Base-by-base conservation (phyloP, 352 stramenopile species). In the Pythium pyrilobum region DNA sequence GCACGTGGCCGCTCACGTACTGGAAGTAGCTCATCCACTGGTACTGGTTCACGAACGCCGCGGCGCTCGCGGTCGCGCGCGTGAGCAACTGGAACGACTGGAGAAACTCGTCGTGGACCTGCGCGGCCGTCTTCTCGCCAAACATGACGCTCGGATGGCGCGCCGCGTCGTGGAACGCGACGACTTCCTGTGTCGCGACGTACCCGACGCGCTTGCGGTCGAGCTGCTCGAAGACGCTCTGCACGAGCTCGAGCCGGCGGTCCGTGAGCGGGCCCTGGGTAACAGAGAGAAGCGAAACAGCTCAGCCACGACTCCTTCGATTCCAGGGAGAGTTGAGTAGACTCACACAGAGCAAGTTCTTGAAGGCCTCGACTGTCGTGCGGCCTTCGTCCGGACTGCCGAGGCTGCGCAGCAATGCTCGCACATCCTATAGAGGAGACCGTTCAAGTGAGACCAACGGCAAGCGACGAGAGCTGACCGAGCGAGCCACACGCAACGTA, bases 11-110 rank as follows among this genome's bases (percentile, higher is more conserved):
- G 27, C 73, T 77, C 15, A 85, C 59, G 58, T 75, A 90, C 60
- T 89, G 80, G 53, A 88, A 89, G 53, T 82, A 90, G 25, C 64
- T 77, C 52, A 87, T 70, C 80, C 80, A 90, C 48, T 90, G 80
- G 36, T 70, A 70, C 41, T 81, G 67, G 47, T 84, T 90, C 37
- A 90, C 74, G 12, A 87, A 86, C 5, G 69, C 53, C 16, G 71
- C 52, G 27, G 47, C 47, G 6, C 28, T 40, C 11, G 33, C 57
- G 9, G 44, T 62, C 2, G 39, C 38, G 23, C 46, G 38, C 18
- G 43, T 58, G 27, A 67, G 47, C 9, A 69, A 51, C 43, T 69
- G 59, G 36, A 90, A 85, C 0, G 77, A 72, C 13, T 55, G 54
- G 41, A 80, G 64, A 44, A 90, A 87, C 29, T 85, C 76, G 20